phyloP scores from a whole-genome alignment of 192 early-diverging fungal genomes.

The Backusella circina region DNA sequence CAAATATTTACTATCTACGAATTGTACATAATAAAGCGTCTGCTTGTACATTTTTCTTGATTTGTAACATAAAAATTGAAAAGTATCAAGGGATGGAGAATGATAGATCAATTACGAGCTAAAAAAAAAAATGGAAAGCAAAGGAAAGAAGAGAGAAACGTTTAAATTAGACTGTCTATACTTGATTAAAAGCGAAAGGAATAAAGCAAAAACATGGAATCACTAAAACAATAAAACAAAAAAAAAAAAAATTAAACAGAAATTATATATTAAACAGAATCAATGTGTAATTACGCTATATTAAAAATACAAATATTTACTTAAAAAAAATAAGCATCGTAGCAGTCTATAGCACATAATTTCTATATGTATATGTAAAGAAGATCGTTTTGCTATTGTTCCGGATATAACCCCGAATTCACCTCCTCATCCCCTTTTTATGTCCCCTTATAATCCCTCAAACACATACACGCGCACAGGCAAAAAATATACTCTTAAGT shows the following conservation, averaged over 20 bases:
- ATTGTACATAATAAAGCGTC: neutral
- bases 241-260: neutral
- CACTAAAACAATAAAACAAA: neutral
- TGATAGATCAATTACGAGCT: neutral
- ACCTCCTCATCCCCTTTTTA: neutral
- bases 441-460: neutral
- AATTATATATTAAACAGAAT: neutral
- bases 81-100: neutral
- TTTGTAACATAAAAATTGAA: neutral
- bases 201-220: neutral
- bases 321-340: neutral
- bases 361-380: neutral
- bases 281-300: neutral
- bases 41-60: neutral
- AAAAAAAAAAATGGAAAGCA: neutral
- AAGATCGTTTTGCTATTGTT: neutral
- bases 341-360: neutral
- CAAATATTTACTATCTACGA: neutral
- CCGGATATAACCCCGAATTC: neutral
- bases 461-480: neutral
- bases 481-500: neutral
- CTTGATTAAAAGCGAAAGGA: neutral
- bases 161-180: neutral
- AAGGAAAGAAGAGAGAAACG: neutral
- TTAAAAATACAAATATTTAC: neutral